A percentile compares a stretch with the other conserved stretches of the same genome.
Conservation (phyloP, 768 basidiomycete genomes). For the Suillus placidus region DNA sequence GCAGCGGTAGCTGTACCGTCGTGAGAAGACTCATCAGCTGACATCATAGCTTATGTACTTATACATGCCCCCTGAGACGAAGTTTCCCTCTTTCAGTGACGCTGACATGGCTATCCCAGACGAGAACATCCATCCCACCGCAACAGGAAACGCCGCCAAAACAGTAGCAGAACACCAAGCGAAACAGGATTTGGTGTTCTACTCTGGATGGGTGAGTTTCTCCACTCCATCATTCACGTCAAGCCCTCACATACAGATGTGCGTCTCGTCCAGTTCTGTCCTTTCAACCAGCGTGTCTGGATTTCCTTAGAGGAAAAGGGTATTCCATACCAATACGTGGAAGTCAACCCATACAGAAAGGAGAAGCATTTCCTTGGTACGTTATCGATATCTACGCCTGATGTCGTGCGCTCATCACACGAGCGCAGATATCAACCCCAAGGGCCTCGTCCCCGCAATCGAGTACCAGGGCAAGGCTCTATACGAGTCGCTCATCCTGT, state of each 20-base stretch:
- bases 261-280: slow-evolving; percentile 47
- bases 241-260: not conserved
- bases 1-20: not conserved
- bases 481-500: slow-evolving; percentile 65
- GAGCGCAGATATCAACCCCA: slow-evolving; percentile 58
- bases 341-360: slow-evolving; percentile 74
- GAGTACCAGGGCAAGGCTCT: slow-evolving; percentile 54
- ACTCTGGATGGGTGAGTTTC: slow-evolving; percentile 56
- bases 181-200: slow-evolving; percentile 59
- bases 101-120: slow-evolving; percentile 44
- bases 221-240: not conserved
- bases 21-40: not conserved
- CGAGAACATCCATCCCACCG: slow-evolving; percentile 56
- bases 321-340: slow-evolving; percentile 68
- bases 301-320: slow-evolving; percentile 67
- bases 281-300: slow-evolving; percentile 65
- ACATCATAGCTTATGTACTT: slow-evolving; percentile 3
- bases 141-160: slow-evolving; percentile 56
- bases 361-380: slow-evolving; percentile 56
- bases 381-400: slow-evolving; percentile 10
- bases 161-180: slow-evolving; percentile 55
- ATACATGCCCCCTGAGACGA: slow-evolving; percentile 5
- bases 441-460: slow-evolving; percentile 67
- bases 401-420: not conserved
- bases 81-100: not conserved